Conservation (phyloP, 2,329 filamentous ascomycete species). For the Fusarium sp. region DNA sequence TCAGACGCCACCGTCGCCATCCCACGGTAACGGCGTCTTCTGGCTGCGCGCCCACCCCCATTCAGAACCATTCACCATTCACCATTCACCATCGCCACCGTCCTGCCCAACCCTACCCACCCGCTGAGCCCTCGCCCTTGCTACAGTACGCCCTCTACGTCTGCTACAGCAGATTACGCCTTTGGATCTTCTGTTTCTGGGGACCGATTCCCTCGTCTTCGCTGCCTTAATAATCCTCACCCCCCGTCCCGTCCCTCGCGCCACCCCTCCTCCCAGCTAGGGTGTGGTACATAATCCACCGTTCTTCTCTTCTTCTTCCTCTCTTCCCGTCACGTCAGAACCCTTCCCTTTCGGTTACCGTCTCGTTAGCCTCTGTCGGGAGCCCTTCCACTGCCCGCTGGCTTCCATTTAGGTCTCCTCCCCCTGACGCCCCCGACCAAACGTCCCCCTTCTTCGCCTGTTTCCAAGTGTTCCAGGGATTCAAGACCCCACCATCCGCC, state of each 20-base stretch:
- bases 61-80: no score
- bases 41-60: constrained; percentile 9
- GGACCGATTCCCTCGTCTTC: no score
- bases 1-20: constrained; percentile 45
- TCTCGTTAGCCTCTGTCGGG: constrained; percentile 11
- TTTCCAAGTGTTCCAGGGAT: constrained; percentile 49
- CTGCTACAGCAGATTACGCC: no score
- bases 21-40: constrained; percentile 38
- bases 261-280: background rate
- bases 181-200: no score
- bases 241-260: background rate
- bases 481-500: constrained; percentile 48
- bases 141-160: constrained; percentile 27
- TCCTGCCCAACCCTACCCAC: no score
- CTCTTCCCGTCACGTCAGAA: constrained; percentile 14
- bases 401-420: constrained; percentile 25
- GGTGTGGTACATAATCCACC: no score
- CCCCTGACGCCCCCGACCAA: constrained; percentile 28
- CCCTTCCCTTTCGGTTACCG: constrained; percentile 31
- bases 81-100: constrained; percentile 36
- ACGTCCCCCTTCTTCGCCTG: constrained; percentile 41
- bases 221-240: no score
- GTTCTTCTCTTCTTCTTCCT: no score
- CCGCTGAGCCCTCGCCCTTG: constrained; percentile 21
- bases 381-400: constrained; percentile 19